These are phyloP conservation scores for Xylaria sp. DNA, from an alignment of 2,329 filamentous ascomycete genomes.

Conservation along the genomic window DNA sequence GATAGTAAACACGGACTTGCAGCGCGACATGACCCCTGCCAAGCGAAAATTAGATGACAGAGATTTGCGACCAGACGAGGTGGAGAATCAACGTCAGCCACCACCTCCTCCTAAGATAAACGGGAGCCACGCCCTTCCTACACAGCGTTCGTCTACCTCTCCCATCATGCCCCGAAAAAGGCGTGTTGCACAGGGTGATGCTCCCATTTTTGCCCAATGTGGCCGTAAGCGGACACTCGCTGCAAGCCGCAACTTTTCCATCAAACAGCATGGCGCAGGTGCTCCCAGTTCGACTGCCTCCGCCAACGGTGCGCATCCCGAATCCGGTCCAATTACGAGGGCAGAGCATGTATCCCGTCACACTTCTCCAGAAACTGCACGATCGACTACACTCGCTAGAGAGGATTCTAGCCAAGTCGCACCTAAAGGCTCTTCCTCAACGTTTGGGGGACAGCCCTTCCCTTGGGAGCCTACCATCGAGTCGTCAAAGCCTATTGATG, in stretches of 20 bases:
- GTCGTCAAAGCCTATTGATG: constrained; percentile 75
- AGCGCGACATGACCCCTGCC: constrained; percentile 53
- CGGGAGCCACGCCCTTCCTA: constrained; percentile 48
- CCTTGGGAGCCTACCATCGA: constrained; percentile 76
- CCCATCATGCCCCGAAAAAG: constrained; percentile 53
- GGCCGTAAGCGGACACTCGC: constrained; percentile 50
- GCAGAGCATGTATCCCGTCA: constrained; percentile 55
- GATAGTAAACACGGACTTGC: constrained; percentile 49
- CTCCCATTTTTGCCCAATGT: constrained; percentile 62
- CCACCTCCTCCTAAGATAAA: constrained; percentile 63
- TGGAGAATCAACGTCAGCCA: constrained; percentile 60
- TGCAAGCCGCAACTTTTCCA: constrained; percentile 57
- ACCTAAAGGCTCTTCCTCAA: constrained; percentile 37
- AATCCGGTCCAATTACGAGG: constrained; percentile 40
- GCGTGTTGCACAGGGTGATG: constrained; percentile 50
- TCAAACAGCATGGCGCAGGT: constrained; percentile 49
- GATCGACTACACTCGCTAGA: constrained; percentile 45
- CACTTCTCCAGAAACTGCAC: constrained; percentile 58
- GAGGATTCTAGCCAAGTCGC: constrained; percentile 40
- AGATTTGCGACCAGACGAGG: constrained; percentile 60
- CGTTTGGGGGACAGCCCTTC: constrained; percentile 46
- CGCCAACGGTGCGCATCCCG: constrained; percentile 43
- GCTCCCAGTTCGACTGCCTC: constrained; percentile 18
- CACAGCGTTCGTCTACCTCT: constrained; percentile 47
- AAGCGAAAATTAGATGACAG: constrained; percentile 62